Evolutionary conservation across 192 early-diverging fungal genomes (phyloP).

Genomic region (Gigaspora rosea): DNA sequence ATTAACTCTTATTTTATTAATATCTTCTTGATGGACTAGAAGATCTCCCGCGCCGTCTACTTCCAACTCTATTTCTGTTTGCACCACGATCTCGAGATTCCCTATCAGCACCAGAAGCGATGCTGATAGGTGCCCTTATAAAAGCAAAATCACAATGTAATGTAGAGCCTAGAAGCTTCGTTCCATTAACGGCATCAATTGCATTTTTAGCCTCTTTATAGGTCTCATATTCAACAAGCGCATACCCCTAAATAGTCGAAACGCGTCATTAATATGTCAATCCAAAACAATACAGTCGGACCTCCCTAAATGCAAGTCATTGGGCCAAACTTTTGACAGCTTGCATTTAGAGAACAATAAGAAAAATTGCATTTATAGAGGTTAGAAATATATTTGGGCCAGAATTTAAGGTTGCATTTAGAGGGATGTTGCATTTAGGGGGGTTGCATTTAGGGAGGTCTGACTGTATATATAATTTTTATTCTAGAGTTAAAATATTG

Average conservation of each 20-base stretch:
- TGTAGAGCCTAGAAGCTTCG: slow-evolving; percentile 71
- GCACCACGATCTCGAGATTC: slow-evolving; percentile 14
- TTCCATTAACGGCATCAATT: slow-evolving; percentile 70
- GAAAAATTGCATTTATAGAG: too few species aligned
- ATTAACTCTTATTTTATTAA: slow-evolving; percentile 8
- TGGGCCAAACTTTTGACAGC: too few species aligned
- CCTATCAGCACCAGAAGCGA: slow-evolving; percentile 37
- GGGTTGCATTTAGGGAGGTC: too few species aligned
- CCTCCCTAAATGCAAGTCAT: too few species aligned
- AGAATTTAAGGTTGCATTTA: too few species aligned
- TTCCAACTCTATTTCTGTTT: slow-evolving; percentile 22
- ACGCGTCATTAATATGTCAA: neutral
- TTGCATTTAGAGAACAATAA: too few species aligned
- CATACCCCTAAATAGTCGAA: slow-evolving; percentile 81
- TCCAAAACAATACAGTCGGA: too few species aligned
- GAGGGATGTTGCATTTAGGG: too few species aligned
- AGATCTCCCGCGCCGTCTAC: slow-evolving; percentile 29
- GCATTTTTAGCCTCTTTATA: slow-evolving; percentile 80
- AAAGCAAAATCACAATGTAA: slow-evolving; percentile 90
- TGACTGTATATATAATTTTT: neutral
- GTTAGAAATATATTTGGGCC: too few species aligned
- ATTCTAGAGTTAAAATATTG: neutral
- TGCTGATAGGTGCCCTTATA: slow-evolving; percentile 53
- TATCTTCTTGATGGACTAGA: slow-evolving; percentile 29
- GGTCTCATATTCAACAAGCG: slow-evolving; percentile 83